Evolutionary conservation across 768 basidiomycete genomes (phyloP).

Genomic region (Leucosporidium scottii): DNA sequence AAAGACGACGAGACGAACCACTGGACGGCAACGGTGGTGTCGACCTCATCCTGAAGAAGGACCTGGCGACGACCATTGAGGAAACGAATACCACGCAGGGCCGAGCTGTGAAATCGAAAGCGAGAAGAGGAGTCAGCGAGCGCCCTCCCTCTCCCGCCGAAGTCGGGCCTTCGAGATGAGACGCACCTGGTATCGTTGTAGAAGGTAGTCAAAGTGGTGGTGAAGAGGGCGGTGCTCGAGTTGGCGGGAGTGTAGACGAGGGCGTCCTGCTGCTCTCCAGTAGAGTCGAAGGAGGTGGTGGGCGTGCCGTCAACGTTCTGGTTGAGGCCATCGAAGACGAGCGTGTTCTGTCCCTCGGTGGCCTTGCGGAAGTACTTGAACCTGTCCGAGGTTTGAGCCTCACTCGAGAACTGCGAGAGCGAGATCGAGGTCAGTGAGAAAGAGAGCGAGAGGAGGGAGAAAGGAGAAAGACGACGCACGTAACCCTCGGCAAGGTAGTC

Average conservation of each 20-base stretch:
- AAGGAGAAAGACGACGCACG: slow-evolving; percentile 53
- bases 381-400: slow-evolving; percentile 41
- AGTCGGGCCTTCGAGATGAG: neutral
- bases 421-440: too few relatives aligned
- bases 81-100: slow-evolving; percentile 74
- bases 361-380: slow-evolving; percentile 95
- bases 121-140: slow-evolving; percentile 2
- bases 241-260: slow-evolving; percentile 68
- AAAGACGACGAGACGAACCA: slow-evolving; percentile 24
- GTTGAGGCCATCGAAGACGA: slow-evolving; percentile 66
- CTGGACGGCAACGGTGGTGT: slow-evolving; percentile 51
- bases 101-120: slow-evolving; percentile 47
- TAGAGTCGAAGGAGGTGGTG: slow-evolving; percentile 57
- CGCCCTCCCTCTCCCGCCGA: slow-evolving; percentile 27
- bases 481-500: slow-evolving; percentile 71
- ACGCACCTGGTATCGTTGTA: slow-evolving; percentile 50
- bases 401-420: neutral
- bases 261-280: slow-evolving; percentile 60
- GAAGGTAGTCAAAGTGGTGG: slow-evolving; percentile 66
- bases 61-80: slow-evolving; percentile 80
- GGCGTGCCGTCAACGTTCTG: slow-evolving; percentile 63
- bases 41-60: slow-evolving; percentile 87
- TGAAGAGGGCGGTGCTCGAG: slow-evolving; percentile 67
- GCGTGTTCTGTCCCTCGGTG: slow-evolving; percentile 95
- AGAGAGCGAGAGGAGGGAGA: slow-evolving; percentile 50